A percentile compares a stretch with the other conserved stretches of the same genome.
phyloP scores from a whole-genome alignment of 176 grass and related monocot genomes.

The Zea luxurians region DNA sequence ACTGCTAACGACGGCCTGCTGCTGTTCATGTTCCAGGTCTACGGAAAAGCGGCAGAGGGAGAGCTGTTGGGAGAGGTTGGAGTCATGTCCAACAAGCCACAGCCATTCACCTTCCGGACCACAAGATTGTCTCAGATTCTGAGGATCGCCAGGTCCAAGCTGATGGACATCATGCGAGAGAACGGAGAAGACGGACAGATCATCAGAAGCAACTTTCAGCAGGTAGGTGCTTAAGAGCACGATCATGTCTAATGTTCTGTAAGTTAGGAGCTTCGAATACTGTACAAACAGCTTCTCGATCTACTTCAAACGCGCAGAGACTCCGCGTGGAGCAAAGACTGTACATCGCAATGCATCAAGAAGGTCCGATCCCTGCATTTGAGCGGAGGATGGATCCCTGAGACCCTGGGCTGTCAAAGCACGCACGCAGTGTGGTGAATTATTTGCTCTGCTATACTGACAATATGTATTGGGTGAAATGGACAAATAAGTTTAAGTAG shows the following conservation, averaged over 20 bases:
- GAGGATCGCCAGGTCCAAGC: slow-evolving; percentile 54
- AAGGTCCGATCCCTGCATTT: not conserved
- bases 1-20: not conserved
- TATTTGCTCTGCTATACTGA: not conserved
- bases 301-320: slow-evolving; percentile 27
- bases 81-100: slow-evolving; percentile 59
- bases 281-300: not conserved
- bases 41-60: slow-evolving; percentile 47
- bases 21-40: slow-evolving; percentile 42
- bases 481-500: too few species aligned
- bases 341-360: slow-evolving; percentile 14
- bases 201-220: slow-evolving; percentile 61
- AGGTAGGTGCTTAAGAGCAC: slow-evolving; percentile 37
- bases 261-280: too few species aligned
- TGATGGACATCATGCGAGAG: slow-evolving; percentile 68
- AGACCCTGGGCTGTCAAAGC: not conserved
- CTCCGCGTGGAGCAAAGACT: slow-evolving; percentile 15
- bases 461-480: too few species aligned
- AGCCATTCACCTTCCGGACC: slow-evolving; percentile 69
- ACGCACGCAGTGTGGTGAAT: not conserved
- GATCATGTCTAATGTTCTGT: too few species aligned
- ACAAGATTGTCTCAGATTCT: slow-evolving; percentile 71
- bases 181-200: slow-evolving; percentile 58
- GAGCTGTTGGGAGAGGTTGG: slow-evolving; percentile 78
- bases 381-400: slow-evolving; percentile 18